These are phyloP conservation scores for Erythrophleum fordii DNA, from an alignment of 306 rosid species.

Conservation along the genomic window DNA sequence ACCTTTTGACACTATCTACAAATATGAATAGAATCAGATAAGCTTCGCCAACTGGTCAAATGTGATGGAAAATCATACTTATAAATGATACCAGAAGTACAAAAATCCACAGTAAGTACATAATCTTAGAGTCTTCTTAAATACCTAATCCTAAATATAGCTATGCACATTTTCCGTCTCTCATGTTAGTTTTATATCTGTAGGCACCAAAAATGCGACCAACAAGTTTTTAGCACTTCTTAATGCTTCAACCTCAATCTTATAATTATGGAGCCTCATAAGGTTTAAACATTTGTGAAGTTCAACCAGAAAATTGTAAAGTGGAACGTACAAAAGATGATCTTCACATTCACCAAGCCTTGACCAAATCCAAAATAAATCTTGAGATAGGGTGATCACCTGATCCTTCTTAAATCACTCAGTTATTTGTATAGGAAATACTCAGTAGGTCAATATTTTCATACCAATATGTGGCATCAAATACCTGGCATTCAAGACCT, in stretches of 20 bases:
- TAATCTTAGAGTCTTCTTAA: not conserved
- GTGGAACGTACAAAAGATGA: not conserved
- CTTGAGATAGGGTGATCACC: not conserved
- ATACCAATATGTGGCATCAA: not conserved
- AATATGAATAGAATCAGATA: slow-evolving; percentile 37
- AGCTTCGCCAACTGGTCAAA: slow-evolving; percentile 35
- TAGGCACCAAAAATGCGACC: not conserved
- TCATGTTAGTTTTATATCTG: slow-evolving; percentile 7
- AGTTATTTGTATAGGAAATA: not conserved
- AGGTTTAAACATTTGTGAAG: not conserved
- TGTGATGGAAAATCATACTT: slow-evolving; percentile 11
- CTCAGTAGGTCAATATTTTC: not conserved
- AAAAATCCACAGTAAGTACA: not conserved
- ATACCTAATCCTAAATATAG: not conserved
- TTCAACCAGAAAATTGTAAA: not conserved
- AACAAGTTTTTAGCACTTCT: not conserved
- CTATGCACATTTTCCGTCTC: not conserved
- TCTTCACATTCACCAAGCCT: not conserved
- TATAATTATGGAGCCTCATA: not conserved
- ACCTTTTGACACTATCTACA: slow-evolving; percentile 88
- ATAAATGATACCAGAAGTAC: not conserved
- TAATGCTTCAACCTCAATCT: not conserved
- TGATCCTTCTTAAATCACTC: not conserved
- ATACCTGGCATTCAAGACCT: not conserved
- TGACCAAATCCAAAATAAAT: not conserved